Evolutionary conservation across 2,329 filamentous ascomycete genomes (phyloP).

Genomic region (Apiospora malaysiana): DNA sequence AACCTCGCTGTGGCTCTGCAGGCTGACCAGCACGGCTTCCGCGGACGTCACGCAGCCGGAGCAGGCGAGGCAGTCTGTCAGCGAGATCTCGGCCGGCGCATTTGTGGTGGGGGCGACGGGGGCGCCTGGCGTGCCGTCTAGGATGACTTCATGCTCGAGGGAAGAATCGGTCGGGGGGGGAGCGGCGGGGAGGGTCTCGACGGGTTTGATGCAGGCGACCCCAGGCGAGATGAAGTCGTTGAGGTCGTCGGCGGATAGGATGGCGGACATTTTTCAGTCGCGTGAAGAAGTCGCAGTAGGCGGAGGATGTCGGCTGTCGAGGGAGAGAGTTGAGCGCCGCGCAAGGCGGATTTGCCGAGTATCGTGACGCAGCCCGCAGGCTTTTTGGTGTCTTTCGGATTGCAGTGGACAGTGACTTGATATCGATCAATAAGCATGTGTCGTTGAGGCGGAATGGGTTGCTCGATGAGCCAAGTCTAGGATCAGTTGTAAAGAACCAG

Average conservation of each 20-base stretch:
- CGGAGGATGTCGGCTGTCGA: not conserved
- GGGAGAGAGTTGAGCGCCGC: not conserved
- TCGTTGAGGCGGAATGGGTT: not conserved
- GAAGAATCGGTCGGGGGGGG: constrained; percentile 47
- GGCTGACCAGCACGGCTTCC: constrained; percentile 92
- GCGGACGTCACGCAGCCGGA: constrained; percentile 97
- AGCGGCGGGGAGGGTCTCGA: constrained; percentile 83
- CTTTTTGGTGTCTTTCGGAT: not conserved
- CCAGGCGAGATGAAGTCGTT: constrained; percentile 99
- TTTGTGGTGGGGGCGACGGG: constrained; percentile 57
- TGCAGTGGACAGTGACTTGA: not conserved
- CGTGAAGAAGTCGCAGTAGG: not conserved
- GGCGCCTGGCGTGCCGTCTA: constrained; percentile 75
- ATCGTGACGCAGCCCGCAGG: not conserved
- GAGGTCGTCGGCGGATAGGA: constrained; percentile 93
- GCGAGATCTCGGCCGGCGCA: constrained; percentile 86
- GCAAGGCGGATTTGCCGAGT: not conserved
- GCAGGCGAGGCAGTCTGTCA: constrained; percentile 96
- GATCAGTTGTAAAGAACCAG: not conserved
- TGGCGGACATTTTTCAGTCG: constrained; percentile 81
- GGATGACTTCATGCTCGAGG: constrained; percentile 83
- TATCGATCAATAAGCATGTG: not conserved
- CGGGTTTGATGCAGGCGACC: constrained; percentile 96
- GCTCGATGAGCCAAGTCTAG: not conserved
- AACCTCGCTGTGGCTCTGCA: constrained; percentile 94